Evolutionary conservation across 768 basidiomycete species (phyloP), one percentile per base, ranked within the genome.

Genomic region (Crassisporium funariophilum): DNA sequence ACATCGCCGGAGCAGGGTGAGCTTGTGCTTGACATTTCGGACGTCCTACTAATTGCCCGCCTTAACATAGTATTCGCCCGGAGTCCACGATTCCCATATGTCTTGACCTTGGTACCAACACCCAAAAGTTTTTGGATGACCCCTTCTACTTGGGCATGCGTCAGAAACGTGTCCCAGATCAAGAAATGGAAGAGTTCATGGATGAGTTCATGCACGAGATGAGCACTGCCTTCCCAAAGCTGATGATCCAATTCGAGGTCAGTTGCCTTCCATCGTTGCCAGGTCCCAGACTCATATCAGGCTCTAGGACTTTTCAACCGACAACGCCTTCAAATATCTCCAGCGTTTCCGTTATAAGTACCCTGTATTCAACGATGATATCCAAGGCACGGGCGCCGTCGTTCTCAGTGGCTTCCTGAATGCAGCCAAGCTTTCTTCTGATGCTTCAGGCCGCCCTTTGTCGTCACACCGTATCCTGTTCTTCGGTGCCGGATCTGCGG

Each of bases 161-260:
- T 38, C 81, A 85, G 58, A 81, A 76, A 55, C 81, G 90, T 41
- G 71, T 83, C 19, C 70, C 81, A 0, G 79, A 82, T 19, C 69
- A 70, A 15, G 82, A 82, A 58, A 87, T 88, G 74, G 75, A 77
- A 15, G 86, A 76, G 36, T 93, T 95, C 67, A 90, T 97, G 86
- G 91, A 94, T 59, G 88, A 91, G 63, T 94, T 97, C 69, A 92
- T 97, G 89, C 61, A 73, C 31, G 91, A 89, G 65, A 89, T 95
- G 77, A 69, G 76, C 13, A 61, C 62, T 31, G 73, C 77, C 9
- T 94, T 86, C 76, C 93, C 92, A 0, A 84, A 88, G 55, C 75
- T 91, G 40, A 75, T 95, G 61, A 75, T 95, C 50, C 93, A 95
- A 67, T 93, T 91, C 54, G 90, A 91, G 72, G 85, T 82, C 36